These are phyloP conservation scores for Rhodotorula glutinis DNA, from an alignment of 1,284 basidiomycete species.

Conservation along the genomic window DNA sequence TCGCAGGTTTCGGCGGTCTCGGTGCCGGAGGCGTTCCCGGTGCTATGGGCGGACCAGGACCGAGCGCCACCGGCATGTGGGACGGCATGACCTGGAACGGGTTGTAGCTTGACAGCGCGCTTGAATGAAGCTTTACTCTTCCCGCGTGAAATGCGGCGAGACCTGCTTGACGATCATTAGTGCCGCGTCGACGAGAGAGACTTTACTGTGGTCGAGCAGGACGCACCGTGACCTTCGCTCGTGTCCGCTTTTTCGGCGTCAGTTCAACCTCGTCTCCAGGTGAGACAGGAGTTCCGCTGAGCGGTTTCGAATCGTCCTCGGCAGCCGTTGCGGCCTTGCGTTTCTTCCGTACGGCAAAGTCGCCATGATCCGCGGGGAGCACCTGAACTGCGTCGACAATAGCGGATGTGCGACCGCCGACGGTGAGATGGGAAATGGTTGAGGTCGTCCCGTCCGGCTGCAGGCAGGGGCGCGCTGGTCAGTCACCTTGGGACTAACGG, in stretches of 20 bases:
- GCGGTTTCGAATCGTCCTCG: too few relatives aligned
- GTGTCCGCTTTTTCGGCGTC: conserved; percentile 45
- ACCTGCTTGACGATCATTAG: neutral
- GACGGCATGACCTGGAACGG: conserved; percentile 3
- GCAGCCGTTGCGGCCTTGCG: conserved; percentile 48
- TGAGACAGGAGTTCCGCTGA: too few relatives aligned
- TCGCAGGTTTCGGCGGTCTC: conserved; percentile 14
- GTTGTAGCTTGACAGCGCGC: neutral
- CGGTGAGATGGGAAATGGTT: conserved; percentile 71
- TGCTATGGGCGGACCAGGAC: neutral
- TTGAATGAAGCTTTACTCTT: too few relatives aligned
- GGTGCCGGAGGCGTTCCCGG: conserved; percentile 2
- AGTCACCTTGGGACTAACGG: neutral
- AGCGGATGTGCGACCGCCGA: conserved; percentile 76
- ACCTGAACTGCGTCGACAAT: conserved; percentile 66
- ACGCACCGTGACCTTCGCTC: conserved; percentile 47
- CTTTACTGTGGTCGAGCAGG: too few relatives aligned
- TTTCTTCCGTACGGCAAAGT: conserved; percentile 51
- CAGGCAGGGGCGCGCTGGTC: rapidly evolving
- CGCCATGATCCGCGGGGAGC: conserved; percentile 46
- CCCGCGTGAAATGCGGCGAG: conserved; percentile 19
- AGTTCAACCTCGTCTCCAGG: neutral
- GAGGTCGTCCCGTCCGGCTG: conserved; percentile 68
- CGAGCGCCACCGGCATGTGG: neutral
- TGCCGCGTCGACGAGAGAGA: too few relatives aligned